Base-by-base conservation (phyloP, 177 flowering plant species). In the Tripterygium wilfordii region DNA sequence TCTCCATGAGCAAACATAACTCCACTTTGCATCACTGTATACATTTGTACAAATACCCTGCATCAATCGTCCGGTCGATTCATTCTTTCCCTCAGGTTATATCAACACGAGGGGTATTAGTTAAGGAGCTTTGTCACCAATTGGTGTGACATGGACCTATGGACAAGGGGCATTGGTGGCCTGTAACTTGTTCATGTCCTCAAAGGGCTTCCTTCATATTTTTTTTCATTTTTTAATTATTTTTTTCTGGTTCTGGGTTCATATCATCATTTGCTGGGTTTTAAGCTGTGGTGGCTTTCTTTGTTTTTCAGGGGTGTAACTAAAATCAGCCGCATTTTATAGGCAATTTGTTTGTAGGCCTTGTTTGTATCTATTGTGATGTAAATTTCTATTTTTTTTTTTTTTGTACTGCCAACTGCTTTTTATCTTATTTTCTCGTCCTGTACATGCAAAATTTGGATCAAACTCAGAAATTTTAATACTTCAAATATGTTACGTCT, bases 21-120 rank as follows among this genome's bases (percentile, higher is more conserved):
- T 19, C 29, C 60, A 47, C 35, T 27, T 1, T 39, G n/a, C 25
- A 18, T 29, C 42, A 16, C 41, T 28, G 19, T 26, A n/a, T n/a
- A n/a, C n/a, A n/a, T n/a, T n/a, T n/a, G n/a, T n/a, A n/a, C n/a
- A n/a, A n/a, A n/a, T n/a, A n/a, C n/a, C n/a, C n/a, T n/a, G n/a
- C 26, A 35, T 35, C 26, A 40, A 12, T 40, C 24, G n/a, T 20
- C 25, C 42, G 58, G 59, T 46, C 32, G 42, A 31, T 55, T 54
- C 35, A 45, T 59, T 65, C 54, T 42, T 45, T 48, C 56, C 58
- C 68, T 53, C 50, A 21, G 9, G 61, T 55, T 51, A 5, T 24
- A 16, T 51, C 48, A 54, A 51, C 65, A 39, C n/a, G 45, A 65
- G 62, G 60, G 65, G 50, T 36, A 17, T 58, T 58, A 31, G 32